Conservation (phyloP, 2,329 filamentous ascomycete species). For the Eutypa lata region DNA sequence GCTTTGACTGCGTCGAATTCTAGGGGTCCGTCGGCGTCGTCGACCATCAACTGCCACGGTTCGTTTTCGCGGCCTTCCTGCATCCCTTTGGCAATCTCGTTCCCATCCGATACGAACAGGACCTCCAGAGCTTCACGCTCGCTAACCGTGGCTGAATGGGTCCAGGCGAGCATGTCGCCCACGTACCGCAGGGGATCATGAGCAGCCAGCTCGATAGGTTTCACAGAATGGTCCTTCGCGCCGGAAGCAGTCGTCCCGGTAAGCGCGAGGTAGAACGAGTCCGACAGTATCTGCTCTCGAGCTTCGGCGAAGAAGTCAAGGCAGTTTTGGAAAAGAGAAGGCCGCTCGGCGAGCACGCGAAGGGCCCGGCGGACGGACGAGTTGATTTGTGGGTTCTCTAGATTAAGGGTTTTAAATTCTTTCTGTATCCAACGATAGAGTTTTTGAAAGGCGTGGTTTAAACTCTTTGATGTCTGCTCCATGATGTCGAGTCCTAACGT, state of each 20-base stretch:
- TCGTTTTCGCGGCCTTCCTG: slow-evolving; percentile 78
- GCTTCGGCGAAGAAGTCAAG: slow-evolving; percentile 91
- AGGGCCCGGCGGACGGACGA: slow-evolving; percentile 79
- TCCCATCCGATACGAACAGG: slow-evolving; percentile 85
- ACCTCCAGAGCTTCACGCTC: slow-evolving; percentile 90
- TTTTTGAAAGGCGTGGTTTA: slow-evolving; percentile 91
- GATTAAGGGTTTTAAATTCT: slow-evolving; percentile 86
- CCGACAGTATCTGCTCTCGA: slow-evolving; percentile 79
- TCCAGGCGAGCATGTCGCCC: slow-evolving; percentile 97
- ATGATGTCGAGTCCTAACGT: slow-evolving; percentile 85
- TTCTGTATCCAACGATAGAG: slow-evolving; percentile 93
- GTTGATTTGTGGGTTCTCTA: slow-evolving; percentile 92
- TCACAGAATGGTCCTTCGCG: slow-evolving; percentile 60
- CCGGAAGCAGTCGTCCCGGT: slow-evolving; percentile 66
- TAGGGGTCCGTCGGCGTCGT: slow-evolving; percentile 48
- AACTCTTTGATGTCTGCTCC: slow-evolving; percentile 80
- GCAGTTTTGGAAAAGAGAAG: slow-evolving; percentile 88
- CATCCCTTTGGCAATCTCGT: slow-evolving; percentile 81
- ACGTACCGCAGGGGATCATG: slow-evolving; percentile 90
- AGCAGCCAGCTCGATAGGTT: slow-evolving; percentile 90
- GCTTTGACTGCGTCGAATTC: slow-evolving; percentile 79
- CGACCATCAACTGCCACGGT: slow-evolving; percentile 69
- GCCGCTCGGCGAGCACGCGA: slow-evolving; percentile 82
- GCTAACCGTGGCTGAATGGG: slow-evolving; percentile 88
- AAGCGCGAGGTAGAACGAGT: slow-evolving; percentile 83